Conservation (phyloP, 2,329 filamentous ascomycete genomes). For the Cytospora piceicola region DNA sequence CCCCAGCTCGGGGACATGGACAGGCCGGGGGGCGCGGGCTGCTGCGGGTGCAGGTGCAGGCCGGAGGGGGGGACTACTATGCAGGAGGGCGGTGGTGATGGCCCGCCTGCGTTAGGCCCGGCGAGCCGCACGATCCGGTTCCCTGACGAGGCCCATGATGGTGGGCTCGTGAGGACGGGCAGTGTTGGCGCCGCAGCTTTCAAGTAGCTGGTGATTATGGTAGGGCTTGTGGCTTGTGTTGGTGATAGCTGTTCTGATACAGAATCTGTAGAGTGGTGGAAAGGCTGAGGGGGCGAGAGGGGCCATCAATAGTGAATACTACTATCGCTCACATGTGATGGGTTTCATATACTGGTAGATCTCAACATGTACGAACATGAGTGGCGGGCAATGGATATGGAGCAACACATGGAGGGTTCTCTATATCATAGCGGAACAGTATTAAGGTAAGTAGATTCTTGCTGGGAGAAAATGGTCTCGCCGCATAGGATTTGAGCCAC, state of each 20-base stretch:
- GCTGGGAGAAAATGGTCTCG: no score
- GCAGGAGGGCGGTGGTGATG: background rate
- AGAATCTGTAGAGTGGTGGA: background rate
- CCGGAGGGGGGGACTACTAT: background rate
- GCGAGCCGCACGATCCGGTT: slow-evolving; percentile 48
- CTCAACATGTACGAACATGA: no score
- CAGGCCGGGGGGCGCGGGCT: background rate
- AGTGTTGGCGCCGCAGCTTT: background rate
- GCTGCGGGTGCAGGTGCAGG: background rate
- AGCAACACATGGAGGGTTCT: no score
- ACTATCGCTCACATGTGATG: background rate
- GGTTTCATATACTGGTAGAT: no score
- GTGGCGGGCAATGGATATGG: no score
- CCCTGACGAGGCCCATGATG: slow-evolving; percentile 43
- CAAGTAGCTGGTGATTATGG: background rate
- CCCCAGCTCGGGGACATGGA: background rate
- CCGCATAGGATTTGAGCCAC: no score
- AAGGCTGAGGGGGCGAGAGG: background rate
- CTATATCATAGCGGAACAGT: no score
- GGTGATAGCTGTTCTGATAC: no score
- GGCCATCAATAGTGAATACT: background rate
- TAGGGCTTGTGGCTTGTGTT: background rate
- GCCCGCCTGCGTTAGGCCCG: slow-evolving; percentile 27
- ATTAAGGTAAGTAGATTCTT: no score
- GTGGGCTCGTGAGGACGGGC: background rate